A percentile compares a stretch with the other conserved stretches of the same genome.
These are phyloP conservation scores for Solanum neorickii DNA, from an alignment of 257 asterid genomes.

Conservation along the genomic window DNA sequence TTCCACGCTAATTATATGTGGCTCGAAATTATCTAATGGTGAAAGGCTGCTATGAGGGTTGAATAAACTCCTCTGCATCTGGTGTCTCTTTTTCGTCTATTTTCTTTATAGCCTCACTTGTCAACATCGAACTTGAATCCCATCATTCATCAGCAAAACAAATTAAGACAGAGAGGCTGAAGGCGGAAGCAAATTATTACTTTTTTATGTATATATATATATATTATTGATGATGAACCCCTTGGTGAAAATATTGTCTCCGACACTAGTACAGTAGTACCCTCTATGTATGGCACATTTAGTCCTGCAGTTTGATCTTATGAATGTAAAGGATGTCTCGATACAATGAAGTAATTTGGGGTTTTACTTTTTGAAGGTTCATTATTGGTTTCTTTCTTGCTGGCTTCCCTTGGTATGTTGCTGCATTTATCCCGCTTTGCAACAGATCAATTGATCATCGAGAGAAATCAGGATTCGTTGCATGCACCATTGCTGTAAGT, in stretches of 20 bases:
- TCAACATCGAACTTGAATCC: not conserved
- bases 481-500: conserved; percentile 72
- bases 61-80: not conserved
- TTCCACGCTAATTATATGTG: not conserved
- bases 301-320: not conserved
- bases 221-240: not conserved
- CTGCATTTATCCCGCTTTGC: conserved; percentile 43
- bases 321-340: not conserved
- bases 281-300: not conserved
- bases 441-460: conserved; percentile 60
- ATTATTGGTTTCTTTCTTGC: conserved; percentile 74
- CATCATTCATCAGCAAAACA: not conserved
- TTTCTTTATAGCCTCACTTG: not conserved
- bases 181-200: not conserved
- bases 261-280: not conserved
- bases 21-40: not conserved
- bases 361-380: conserved; percentile 35
- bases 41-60: not conserved
- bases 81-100: not conserved
- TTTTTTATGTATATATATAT: no score
- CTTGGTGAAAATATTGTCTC: not conserved
- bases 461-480: conserved; percentile 80
- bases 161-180: not conserved
- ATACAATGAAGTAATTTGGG: not conserved
- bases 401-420: conserved; percentile 83